phyloP scores from a whole-genome alignment of 2,329 filamentous ascomycete species.

The Pezicula rhizophila region DNA sequence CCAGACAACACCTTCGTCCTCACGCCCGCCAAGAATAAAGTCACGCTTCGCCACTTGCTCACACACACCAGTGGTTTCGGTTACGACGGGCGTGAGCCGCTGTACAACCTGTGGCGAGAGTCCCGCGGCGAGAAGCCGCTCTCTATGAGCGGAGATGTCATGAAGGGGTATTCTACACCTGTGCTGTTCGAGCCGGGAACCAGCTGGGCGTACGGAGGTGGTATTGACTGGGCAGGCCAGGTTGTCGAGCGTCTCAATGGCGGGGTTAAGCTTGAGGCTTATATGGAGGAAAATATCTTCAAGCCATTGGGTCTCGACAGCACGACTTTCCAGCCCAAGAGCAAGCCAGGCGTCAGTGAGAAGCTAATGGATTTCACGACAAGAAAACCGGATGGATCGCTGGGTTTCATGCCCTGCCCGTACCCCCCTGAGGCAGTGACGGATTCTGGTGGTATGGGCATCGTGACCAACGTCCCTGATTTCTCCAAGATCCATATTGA shows the following conservation, averaged over 20 bases:
- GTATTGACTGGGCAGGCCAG: conserved; percentile 47
- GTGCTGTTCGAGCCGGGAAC: conserved; percentile 58
- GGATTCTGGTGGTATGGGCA: no score
- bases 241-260: conserved; percentile 34
- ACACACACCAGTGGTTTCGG: conserved; percentile 19
- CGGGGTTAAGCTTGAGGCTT: not conserved
- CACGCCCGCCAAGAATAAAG: not conserved
- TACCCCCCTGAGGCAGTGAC: no score
- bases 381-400: no score
- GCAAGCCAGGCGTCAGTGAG: no score
- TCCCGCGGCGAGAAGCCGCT: no score
- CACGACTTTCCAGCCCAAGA: conserved; percentile 8
- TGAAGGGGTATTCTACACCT: conserved; percentile 27
- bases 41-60: conserved; percentile 8
- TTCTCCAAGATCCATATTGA: no score
- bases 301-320: conserved; percentile 6
- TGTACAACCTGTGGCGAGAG: no score
- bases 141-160: not conserved
- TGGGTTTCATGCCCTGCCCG: no score
- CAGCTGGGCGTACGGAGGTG: conserved; percentile 50
- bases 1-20: not conserved
- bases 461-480: no score
- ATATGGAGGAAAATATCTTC: conserved; percentile 8
- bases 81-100: no score
- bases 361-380: no score